Conservation (phyloP, 129 eudicot genomes). For the Arctium minus region DNA sequence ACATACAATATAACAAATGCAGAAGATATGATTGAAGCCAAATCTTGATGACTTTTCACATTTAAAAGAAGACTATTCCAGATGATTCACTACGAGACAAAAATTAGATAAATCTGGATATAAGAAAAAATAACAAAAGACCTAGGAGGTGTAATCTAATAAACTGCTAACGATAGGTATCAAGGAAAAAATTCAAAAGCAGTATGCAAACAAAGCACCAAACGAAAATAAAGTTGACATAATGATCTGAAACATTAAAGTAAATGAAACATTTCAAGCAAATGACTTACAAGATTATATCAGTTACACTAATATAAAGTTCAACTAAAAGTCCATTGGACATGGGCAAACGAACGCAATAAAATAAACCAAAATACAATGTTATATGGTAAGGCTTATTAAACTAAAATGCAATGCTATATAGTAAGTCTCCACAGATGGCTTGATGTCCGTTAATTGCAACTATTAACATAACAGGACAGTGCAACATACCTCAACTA, state of each 20-base stretch:
- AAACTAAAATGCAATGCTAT: too few species aligned
- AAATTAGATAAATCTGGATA: not conserved
- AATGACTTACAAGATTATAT: not conserved
- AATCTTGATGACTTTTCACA: not conserved
- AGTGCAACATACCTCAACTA: too few species aligned
- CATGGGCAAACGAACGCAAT: too few species aligned
- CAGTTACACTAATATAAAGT: not conserved
- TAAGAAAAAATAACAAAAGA: not conserved
- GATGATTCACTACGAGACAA: not conserved
- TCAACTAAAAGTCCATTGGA: too few species aligned
- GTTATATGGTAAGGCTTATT: too few species aligned
- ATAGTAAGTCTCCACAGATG: too few species aligned
- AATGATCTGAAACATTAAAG: not conserved
- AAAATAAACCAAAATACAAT: too few species aligned
- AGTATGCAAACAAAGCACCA: not conserved
- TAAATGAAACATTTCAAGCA: not conserved
- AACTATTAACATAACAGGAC: too few species aligned
- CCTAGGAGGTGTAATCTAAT: too few species aligned
- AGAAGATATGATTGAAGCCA: not conserved
- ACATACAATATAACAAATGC: not conserved
- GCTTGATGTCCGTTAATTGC: too few species aligned
- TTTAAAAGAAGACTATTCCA: too few species aligned
- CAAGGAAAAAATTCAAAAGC: not conserved
- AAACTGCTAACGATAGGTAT: too few species aligned
- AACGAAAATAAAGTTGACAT: not conserved